Percentiles rank a stretch among this genome's conserved stretches.
Evolutionary conservation across 139 green algal genomes (phyloP).

Genomic region (Eudorina sp.): DNA sequence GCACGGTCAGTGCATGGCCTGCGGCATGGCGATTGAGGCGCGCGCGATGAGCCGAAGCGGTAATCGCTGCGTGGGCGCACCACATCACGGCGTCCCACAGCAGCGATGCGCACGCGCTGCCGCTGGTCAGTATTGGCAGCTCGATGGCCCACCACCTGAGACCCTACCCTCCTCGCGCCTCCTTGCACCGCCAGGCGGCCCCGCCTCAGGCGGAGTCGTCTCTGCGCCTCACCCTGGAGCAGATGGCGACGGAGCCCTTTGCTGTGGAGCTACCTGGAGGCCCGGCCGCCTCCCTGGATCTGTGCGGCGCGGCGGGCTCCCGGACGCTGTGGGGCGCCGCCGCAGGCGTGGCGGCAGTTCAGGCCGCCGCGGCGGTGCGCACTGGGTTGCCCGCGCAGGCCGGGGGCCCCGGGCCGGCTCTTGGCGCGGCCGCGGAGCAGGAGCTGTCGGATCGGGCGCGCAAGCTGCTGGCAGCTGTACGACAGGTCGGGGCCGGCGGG

Average conservation of each 20-base stretch:
- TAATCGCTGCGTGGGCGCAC: no score
- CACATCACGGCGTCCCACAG: no score
- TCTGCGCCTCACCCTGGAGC: background rate
- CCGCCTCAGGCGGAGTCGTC: background rate
- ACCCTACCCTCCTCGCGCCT: no score
- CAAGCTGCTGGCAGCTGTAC: background rate
- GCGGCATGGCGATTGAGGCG: no score
- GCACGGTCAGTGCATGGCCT: no score
- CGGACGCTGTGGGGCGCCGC: conserved; percentile 27
- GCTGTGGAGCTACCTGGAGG: no score
- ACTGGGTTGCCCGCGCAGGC: background rate
- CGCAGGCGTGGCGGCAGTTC: background rate
- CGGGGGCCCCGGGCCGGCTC: background rate
- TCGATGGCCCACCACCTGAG: no score
- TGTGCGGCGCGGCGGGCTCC: background rate
- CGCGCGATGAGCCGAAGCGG: no score
- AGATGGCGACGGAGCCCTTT: background rate
- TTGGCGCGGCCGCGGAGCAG: background rate
- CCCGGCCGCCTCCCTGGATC: background rate
- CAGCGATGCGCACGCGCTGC: no score
- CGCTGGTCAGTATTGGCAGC: no score
- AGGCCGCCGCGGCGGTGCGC: background rate
- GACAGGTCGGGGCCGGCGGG: background rate
- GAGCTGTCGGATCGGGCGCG: background rate
- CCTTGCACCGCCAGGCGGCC: conserved; percentile 10